Evolutionary conservation across 2,329 filamentous ascomycete genomes (phyloP).

Genomic region (Fulvia fulva): DNA sequence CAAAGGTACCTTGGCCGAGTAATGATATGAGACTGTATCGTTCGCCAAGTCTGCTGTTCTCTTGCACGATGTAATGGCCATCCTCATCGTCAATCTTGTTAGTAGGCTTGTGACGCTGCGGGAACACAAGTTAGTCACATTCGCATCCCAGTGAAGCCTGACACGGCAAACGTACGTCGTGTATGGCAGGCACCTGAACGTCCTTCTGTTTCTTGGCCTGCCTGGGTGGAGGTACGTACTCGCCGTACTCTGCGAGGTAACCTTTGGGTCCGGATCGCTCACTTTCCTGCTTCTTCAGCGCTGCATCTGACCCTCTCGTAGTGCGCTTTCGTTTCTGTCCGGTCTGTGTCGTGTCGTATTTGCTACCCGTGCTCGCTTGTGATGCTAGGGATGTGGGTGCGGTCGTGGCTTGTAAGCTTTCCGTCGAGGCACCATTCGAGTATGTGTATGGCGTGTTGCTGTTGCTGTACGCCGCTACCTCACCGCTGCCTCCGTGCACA

Average conservation of each 20-base stretch:
- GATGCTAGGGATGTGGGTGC: constrained; percentile 75
- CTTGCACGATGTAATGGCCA: constrained; percentile 90
- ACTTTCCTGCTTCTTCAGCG: constrained; percentile 31
- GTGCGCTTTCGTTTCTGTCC: constrained; percentile 90
- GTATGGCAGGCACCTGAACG: constrained; percentile 54
- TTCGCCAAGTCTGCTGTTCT: constrained; percentile 79
- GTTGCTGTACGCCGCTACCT: constrained; percentile 30
- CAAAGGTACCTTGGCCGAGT: constrained; percentile 94
- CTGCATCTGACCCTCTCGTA: constrained; percentile 42
- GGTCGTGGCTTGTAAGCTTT: constrained; percentile 66
- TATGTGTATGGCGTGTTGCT: constrained; percentile 68
- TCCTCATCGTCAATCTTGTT: constrained; percentile 92
- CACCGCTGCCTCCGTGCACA: constrained; percentile 43
- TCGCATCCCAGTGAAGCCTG: constrained; percentile 1
- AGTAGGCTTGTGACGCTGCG: constrained; percentile 29
- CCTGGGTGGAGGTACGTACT: constrained; percentile 80
- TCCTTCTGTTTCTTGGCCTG: constrained; percentile 83
- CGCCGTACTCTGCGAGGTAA: constrained; percentile 43
- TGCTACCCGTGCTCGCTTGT: constrained; percentile 54
- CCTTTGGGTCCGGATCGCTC: constrained; percentile 27
- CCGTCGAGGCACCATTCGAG: constrained; percentile 58
- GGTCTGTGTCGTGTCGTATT: constrained; percentile 59
- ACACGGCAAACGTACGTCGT: constrained; percentile 49
- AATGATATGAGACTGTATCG: constrained; percentile 87
- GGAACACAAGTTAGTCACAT: constrained; percentile 14